phyloP scores from a whole-genome alignment of 139 green algal genomes.

The Trebouxia sp. region DNA sequence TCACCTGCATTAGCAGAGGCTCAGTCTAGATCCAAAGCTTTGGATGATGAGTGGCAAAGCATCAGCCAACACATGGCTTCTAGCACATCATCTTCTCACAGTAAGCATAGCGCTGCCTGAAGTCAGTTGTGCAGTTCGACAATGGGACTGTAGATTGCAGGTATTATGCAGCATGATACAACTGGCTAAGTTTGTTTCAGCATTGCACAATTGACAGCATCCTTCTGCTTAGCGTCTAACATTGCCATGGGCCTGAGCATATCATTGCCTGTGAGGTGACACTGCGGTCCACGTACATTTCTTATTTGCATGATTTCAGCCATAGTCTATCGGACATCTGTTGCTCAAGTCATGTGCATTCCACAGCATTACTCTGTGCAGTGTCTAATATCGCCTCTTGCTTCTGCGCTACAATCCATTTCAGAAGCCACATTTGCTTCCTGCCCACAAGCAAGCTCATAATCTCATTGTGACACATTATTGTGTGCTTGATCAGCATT shows the following conservation, averaged over 20 bases:
- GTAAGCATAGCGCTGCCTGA: neutral
- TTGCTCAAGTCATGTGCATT: neutral
- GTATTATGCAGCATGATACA: neutral
- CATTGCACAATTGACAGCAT: no score
- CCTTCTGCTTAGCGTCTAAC: no score
- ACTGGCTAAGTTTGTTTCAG: no score
- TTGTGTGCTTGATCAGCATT: neutral
- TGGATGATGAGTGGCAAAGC: conserved; percentile 10
- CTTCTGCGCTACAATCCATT: neutral
- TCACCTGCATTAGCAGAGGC: conserved; percentile 44
- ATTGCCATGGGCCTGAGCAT: no score
- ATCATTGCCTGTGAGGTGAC: no score
- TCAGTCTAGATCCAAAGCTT: neutral
- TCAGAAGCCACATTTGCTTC: neutral
- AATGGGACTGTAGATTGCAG: neutral
- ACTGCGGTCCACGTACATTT: no score
- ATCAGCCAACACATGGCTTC: neutral
- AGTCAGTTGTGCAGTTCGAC: neutral
- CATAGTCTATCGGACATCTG: no score
- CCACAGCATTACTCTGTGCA: neutral
- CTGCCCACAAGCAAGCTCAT: neutral
- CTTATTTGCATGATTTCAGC: no score
- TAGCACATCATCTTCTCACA: neutral
- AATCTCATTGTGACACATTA: neutral
- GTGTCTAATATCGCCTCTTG: neutral